Evolutionary conservation across 2,329 filamentous ascomycete genomes (phyloP).

Genomic region (Aspergillus alliaceus): DNA sequence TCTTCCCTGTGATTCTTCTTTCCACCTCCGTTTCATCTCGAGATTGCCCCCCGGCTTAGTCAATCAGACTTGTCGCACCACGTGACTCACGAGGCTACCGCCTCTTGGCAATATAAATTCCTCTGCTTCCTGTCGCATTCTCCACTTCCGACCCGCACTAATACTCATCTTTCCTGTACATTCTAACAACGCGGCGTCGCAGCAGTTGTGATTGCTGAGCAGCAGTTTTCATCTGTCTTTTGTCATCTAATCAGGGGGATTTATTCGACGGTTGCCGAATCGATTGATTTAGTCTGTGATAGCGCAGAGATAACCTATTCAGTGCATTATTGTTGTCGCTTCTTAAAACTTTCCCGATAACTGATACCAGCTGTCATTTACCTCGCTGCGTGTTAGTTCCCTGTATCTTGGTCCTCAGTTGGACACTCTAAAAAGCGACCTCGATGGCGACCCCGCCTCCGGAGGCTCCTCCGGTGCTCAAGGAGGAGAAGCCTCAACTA

Average conservation of each 20-base stretch:
- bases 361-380: constrained; percentile 21
- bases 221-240: constrained; percentile 20
- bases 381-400: constrained; percentile 23
- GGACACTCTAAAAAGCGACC: constrained; percentile 20
- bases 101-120: constrained; percentile 48
- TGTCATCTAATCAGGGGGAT: constrained; percentile 29
- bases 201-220: constrained; percentile 18
- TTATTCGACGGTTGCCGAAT: constrained; percentile 25
- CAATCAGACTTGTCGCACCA: constrained; percentile 29
- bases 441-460: constrained; percentile 46
- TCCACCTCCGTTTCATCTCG: constrained; percentile 12
- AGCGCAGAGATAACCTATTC: constrained; percentile 35
- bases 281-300: constrained; percentile 31
- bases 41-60: constrained; percentile 23
- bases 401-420: constrained; percentile 27
- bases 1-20: constrained; percentile 8
- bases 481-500: constrained; percentile 44
- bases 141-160: constrained; percentile 34
- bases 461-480: constrained; percentile 37
- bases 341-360: constrained; percentile 25
- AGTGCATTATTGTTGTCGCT: constrained; percentile 31
- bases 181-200: constrained; percentile 22
- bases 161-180: constrained; percentile 26
- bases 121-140: constrained; percentile 38
- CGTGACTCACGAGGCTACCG: constrained; percentile 34